These are phyloP conservation scores for Penicillium psychrofluorescens DNA, from an alignment of 495 filamentous ascomycete species.

Conservation along the genomic window DNA sequence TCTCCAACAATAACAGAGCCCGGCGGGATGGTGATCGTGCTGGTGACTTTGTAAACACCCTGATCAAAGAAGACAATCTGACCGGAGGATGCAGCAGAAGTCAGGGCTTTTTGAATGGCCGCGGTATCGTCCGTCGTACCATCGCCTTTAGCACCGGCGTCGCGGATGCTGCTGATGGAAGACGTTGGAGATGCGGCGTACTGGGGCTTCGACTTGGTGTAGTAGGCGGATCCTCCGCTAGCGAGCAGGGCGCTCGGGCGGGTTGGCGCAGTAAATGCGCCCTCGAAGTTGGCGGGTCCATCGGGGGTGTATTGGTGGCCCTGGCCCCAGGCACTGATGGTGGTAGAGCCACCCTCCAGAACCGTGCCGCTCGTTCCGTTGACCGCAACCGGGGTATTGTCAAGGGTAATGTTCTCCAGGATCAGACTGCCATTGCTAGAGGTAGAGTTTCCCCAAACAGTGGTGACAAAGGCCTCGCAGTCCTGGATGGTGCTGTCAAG, in stretches of 20 bases:
- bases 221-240: slow-evolving; percentile 33
- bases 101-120: slow-evolving; percentile 40
- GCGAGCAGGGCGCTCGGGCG: slow-evolving; percentile 32
- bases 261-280: slow-evolving; percentile 22
- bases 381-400: slow-evolving; percentile 53
- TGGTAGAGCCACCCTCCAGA: slow-evolving; percentile 51
- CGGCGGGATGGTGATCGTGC: slow-evolving; percentile 37
- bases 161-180: slow-evolving; percentile 54
- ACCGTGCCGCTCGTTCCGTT: slow-evolving; percentile 43
- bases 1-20: slow-evolving; percentile 42
- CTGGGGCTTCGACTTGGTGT: slow-evolving; percentile 47
- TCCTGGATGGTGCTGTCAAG: slow-evolving; percentile 54
- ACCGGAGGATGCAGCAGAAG: slow-evolving; percentile 24
- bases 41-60: slow-evolving; percentile 40
- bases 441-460: slow-evolving; percentile 33
- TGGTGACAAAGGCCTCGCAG: slow-evolving; percentile 56
- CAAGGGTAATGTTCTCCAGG: slow-evolving; percentile 62
- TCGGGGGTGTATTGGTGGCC: slow-evolving; percentile 43
- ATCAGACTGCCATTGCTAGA: slow-evolving; percentile 47
- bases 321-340: slow-evolving; percentile 48
- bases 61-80: slow-evolving; percentile 45
- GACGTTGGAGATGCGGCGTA: slow-evolving; percentile 42
- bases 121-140: slow-evolving; percentile 60
- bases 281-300: slow-evolving; percentile 36
- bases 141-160: slow-evolving; percentile 58